phyloP scores from a whole-genome alignment of 768 basidiomycete species.

The Termitomyces sp. region DNA sequence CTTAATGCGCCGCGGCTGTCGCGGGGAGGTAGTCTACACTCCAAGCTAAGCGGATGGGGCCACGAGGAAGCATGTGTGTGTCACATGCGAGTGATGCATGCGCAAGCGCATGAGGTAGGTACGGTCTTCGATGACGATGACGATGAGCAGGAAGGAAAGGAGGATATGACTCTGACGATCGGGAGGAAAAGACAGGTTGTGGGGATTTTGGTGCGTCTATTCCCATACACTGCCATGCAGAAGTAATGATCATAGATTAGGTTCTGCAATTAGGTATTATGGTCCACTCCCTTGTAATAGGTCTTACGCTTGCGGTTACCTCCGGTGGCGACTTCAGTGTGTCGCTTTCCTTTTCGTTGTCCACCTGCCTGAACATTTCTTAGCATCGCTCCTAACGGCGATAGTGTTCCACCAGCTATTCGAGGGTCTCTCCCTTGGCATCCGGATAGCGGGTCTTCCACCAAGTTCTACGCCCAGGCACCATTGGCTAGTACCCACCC shows the following conservation, averaged over 20 bases:
- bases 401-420: conserved; percentile 82
- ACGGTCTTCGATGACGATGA: conserved; percentile 8
- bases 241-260: conserved; percentile 25
- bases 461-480: conserved; percentile 17
- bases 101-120: conserved; percentile 3
- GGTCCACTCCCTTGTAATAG: conserved; percentile 80
- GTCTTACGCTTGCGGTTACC: conserved; percentile 69
- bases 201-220: conserved; percentile 57
- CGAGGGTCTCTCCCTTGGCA: conserved; percentile 78
- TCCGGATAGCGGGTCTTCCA: conserved; percentile 69
- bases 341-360: conserved; percentile 18
- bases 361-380: background rate
- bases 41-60: conserved; percentile 9
- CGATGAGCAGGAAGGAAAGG: conserved; percentile 7
- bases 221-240: background rate
- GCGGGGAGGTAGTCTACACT: conserved; percentile 10
- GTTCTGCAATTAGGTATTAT: conserved; percentile 81
- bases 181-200: conserved; percentile 63
- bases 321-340: conserved; percentile 65
- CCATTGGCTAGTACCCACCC: conserved; percentile 43
- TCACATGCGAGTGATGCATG: conserved; percentile 8
- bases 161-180: conserved; percentile 25
- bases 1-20: conserved; percentile 16
- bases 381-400: conserved; percentile 69
- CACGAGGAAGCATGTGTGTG: conserved; percentile 13